These are phyloP conservation scores for Plantago coronopus DNA, from an alignment of 305 asterid species.

Conservation along the genomic window DNA sequence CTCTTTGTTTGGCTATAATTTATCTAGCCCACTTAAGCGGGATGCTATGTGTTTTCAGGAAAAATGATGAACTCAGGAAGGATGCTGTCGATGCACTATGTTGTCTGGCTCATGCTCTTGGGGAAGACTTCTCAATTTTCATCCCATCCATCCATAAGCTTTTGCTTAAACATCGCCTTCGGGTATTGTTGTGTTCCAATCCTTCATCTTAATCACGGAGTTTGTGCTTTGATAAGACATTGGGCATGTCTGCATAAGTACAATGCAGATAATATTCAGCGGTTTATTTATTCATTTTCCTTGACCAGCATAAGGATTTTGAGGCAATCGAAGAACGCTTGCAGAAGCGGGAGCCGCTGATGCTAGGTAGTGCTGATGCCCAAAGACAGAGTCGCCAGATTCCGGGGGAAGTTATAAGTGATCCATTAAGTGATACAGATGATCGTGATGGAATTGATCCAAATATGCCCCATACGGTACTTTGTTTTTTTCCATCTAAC, in stretches of 20 bases:
- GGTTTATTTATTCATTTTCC: constrained; percentile 18
- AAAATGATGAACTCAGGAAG: constrained; percentile 80
- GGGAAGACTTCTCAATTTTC: constrained; percentile 93
- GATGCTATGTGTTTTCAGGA: constrained; percentile 47
- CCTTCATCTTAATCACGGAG: background rate
- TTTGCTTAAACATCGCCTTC: constrained; percentile 72
- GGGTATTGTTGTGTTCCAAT: constrained; percentile 38
- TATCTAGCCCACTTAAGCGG: constrained; percentile 18
- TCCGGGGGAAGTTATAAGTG: constrained; percentile 88
- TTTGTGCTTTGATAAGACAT: background rate
- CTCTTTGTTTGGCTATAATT: constrained; percentile 2
- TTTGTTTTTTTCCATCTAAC: constrained; percentile 17
- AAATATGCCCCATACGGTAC: constrained; percentile 82
- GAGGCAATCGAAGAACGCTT: constrained; percentile 81
- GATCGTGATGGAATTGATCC: constrained; percentile 66
- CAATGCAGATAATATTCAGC: background rate
- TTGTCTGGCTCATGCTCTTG: constrained; percentile 93
- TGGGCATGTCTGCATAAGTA: background rate
- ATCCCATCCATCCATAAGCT: constrained; percentile 87
- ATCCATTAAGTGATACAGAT: constrained; percentile 80
- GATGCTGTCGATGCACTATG: constrained; percentile 95
- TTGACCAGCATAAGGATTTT: constrained; percentile 81
- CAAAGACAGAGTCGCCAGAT: constrained; percentile 61
- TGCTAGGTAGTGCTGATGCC: constrained; percentile 53
- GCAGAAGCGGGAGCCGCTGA: constrained; percentile 69